phyloP scores from a whole-genome alignment of 2,329 filamentous ascomycete species.

The Neonectria sp. region DNA sequence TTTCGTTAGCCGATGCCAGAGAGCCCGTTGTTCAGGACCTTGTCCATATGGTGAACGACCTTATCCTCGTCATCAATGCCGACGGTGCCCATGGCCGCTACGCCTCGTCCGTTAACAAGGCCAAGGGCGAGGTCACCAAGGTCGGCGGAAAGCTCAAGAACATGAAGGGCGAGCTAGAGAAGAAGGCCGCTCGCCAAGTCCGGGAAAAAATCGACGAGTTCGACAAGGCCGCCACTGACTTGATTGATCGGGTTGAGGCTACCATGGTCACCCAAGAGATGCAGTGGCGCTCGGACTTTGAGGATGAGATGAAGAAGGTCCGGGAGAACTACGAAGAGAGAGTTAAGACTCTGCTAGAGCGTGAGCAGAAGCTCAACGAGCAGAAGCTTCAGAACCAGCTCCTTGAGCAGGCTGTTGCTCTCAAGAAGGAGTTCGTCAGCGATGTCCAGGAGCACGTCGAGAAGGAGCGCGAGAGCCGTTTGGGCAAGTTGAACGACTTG shows the following conservation, averaged over 20 bases:
- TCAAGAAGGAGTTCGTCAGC: conserved; percentile 87
- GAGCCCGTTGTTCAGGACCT: conserved; percentile 94
- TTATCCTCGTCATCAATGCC: conserved; percentile 93
- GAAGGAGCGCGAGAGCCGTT: conserved; percentile 86
- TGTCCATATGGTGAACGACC: conserved; percentile 94
- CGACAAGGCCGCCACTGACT: conserved; percentile 86
- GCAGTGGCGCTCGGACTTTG: conserved; percentile 90
- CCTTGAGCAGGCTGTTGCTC: conserved; percentile 88
- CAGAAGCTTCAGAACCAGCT: conserved; percentile 88
- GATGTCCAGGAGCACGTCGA: conserved; percentile 89
- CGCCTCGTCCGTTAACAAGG: conserved; percentile 83
- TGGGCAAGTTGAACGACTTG: conserved; percentile 88
- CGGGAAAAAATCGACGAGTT: conserved; percentile 82
- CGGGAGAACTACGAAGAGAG: conserved; percentile 85
- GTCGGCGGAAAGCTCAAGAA: conserved; percentile 84
- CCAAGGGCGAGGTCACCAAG: conserved; percentile 85
- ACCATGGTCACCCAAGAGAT: conserved; percentile 86
- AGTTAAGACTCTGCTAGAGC: conserved; percentile 83
- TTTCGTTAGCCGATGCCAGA: conserved; percentile 81
- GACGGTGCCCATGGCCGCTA: conserved; percentile 86
- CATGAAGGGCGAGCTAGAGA: conserved; percentile 78
- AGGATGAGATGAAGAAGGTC: conserved; percentile 85
- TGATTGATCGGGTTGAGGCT: conserved; percentile 89
- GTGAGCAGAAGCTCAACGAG: conserved; percentile 85
- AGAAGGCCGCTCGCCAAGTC: conserved; percentile 82